Percentiles rank a stretch among this genome's conserved stretches.
Conservation (phyloP, 768 basidiomycete species). For the Lentinula sp. region DNA sequence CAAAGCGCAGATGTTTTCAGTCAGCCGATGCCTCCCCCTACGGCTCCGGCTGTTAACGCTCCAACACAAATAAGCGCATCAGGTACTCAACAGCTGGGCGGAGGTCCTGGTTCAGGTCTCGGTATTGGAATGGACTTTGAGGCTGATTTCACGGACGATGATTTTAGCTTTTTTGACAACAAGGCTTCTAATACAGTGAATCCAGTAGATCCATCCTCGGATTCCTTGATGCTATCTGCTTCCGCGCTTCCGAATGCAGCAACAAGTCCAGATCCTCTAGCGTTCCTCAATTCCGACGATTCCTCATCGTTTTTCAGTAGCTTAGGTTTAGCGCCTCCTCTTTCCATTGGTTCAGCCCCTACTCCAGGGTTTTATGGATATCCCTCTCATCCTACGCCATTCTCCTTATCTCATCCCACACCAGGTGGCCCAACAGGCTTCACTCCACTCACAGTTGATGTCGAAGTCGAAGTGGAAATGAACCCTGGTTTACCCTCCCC, state of each 20-base stretch:
- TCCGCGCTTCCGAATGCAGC: constrained; percentile 7
- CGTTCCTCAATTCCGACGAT: background rate
- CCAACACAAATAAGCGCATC: background rate
- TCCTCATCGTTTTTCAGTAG: background rate
- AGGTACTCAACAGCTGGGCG: background rate
- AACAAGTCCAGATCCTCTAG: background rate
- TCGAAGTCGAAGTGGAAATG: constrained; percentile 2
- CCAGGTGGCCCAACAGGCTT: background rate
- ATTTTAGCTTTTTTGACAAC: constrained; percentile 83
- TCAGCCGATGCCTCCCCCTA: background rate
- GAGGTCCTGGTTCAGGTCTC: background rate
- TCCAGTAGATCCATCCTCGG: background rate
- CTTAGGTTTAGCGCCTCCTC: background rate
- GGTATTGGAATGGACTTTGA: constrained; percentile 37
- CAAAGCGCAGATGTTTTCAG: background rate
- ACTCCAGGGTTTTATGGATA: background rate
- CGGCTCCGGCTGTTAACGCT: background rate
- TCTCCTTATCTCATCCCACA: background rate
- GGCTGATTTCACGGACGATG: constrained; percentile 75
- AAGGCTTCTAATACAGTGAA: constrained; percentile 24
- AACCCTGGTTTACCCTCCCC: background rate
- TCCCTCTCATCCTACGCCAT: background rate
- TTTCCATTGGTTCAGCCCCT: background rate
- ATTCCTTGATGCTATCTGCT: constrained; percentile 10
- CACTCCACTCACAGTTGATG: background rate